Percentiles rank a stretch among this genome's conserved stretches.
These are phyloP conservation scores for Suillus subluteus DNA, from an alignment of 768 basidiomycete genomes.

Conservation along the genomic window DNA sequence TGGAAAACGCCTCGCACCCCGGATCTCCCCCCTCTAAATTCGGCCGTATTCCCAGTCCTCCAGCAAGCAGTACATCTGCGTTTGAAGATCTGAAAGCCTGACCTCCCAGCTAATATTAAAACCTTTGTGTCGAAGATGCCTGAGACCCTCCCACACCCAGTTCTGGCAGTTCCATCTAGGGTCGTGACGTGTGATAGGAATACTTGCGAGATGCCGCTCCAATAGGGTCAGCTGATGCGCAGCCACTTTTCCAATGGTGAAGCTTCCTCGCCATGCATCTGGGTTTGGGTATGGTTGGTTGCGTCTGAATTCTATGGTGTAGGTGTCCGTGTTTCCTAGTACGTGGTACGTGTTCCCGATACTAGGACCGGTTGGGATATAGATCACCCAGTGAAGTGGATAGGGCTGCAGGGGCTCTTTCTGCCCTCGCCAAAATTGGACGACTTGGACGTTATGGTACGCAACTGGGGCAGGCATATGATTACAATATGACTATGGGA, in stretches of 20 bases:
- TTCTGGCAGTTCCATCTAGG: constrained; percentile 30
- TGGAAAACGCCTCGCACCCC: background rate
- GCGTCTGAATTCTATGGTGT: constrained; percentile 20
- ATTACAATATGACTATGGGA: background rate
- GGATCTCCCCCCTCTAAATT: background rate
- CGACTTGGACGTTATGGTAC: constrained; percentile 28
- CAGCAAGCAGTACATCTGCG: constrained; percentile 28
- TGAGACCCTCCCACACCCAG: constrained; percentile 31
- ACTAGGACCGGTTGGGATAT: constrained; percentile 25
- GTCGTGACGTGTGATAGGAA: constrained; percentile 25
- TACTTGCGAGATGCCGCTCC: constrained; percentile 17
- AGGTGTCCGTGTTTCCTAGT: constrained; percentile 29
- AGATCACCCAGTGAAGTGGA: constrained; percentile 34
- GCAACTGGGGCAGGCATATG: constrained; percentile 21
- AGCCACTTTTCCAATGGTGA: constrained; percentile 28
- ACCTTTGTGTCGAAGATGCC: constrained; percentile 12
- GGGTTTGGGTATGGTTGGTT: constrained; percentile 12
- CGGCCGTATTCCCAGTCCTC: constrained; percentile 31
- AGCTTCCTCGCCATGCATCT: constrained; percentile 29
- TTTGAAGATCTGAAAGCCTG: constrained; percentile 23
- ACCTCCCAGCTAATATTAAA: constrained; percentile 21
- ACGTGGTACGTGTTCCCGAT: constrained; percentile 33
- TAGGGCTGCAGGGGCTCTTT: constrained; percentile 9
- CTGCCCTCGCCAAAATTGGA: constrained; percentile 32
- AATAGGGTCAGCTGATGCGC: constrained; percentile 21